Evolutionary conservation across 129 eudicot species (phyloP).

Genomic region (Deinandra increscens): DNA sequence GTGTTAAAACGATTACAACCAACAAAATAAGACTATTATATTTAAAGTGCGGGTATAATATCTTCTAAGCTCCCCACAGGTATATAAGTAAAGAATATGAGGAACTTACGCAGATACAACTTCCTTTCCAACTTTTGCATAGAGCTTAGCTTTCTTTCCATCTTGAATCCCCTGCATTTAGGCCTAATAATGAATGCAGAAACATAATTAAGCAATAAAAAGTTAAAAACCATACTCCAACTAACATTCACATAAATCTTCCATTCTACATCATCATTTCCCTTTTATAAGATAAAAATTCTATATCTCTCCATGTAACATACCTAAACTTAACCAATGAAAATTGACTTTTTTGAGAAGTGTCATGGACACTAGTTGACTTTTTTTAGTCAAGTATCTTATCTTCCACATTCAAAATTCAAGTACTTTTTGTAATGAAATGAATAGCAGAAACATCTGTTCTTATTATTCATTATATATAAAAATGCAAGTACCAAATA

Average conservation of each 20-base stretch:
- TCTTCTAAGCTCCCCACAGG: conserved; percentile 3
- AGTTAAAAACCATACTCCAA: conserved; percentile 28
- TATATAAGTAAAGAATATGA: background rate
- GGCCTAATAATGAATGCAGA: conserved; percentile 35
- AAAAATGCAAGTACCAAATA: background rate
- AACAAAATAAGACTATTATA: background rate
- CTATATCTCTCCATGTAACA: background rate
- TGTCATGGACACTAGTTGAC: conserved; percentile 2
- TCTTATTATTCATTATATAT: background rate
- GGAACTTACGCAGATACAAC: conserved; percentile 90
- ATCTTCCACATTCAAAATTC: background rate
- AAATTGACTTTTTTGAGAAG: background rate
- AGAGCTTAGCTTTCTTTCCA: conserved; percentile 78
- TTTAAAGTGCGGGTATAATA: background rate
- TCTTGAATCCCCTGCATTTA: conserved; percentile 75
- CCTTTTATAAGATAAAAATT: background rate
- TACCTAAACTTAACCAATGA: background rate
- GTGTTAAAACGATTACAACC: background rate
- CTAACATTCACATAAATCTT: background rate
- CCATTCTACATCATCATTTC: background rate
- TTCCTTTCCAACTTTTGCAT: conserved; percentile 84
- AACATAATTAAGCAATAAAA: conserved; percentile 30
- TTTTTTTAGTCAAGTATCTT: background rate
- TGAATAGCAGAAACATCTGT: background rate
- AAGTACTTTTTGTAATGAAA: background rate